Evolutionary conservation across 306 rosid species (phyloP).

Genomic region (Quercus parvula): DNA sequence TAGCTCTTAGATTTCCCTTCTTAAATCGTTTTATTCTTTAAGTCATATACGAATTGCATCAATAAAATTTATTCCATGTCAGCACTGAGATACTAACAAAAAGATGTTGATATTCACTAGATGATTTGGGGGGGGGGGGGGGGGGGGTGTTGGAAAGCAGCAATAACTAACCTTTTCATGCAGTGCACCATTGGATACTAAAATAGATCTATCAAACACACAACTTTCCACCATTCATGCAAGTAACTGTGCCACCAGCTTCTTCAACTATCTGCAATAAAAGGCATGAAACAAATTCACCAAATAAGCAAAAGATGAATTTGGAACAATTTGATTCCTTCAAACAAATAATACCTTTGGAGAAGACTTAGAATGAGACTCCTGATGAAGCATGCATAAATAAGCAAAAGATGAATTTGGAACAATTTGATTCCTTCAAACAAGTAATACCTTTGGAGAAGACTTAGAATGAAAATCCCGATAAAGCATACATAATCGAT

Average conservation of each 20-base stretch:
- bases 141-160: too few species aligned
- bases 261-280: constrained; percentile 77
- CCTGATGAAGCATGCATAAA: background rate
- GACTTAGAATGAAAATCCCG: too few species aligned
- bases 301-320: background rate
- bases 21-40: too few species aligned
- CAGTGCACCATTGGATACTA: too few species aligned
- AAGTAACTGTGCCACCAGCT: constrained; percentile 79
- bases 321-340: constrained; percentile 1
- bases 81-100: too few species aligned
- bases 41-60: too few species aligned
- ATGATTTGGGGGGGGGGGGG: too few species aligned
- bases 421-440: constrained; percentile 1
- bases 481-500: background rate
- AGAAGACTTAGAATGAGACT: background rate
- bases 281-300: background rate
- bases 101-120: too few species aligned
- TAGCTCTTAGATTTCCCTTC: too few species aligned
- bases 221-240: constrained; percentile 92
- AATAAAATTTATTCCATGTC: too few species aligned
- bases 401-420: background rate
- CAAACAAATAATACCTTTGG: background rate
- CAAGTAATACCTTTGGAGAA: background rate
- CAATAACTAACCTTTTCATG: too few species aligned
- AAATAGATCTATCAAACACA: too few species aligned